Evolutionary conservation across 768 basidiomycete species (phyloP), one percentile per base, ranked within the genome.

Genomic region (Hebeloma cylindrosporum): DNA sequence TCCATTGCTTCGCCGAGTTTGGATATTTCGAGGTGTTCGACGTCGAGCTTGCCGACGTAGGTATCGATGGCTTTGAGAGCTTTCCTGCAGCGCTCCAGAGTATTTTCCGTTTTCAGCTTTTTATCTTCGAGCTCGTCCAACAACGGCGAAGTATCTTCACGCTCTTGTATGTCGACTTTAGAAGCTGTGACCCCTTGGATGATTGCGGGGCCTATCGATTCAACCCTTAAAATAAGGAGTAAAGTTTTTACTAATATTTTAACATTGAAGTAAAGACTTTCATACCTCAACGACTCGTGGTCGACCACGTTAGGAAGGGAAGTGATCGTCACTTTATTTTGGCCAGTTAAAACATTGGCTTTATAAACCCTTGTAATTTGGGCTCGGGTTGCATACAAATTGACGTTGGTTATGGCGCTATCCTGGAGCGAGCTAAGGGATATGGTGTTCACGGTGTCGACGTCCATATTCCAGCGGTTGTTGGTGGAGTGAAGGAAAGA

Each of bases 121-220:
- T 45, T 36, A 2, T 36, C n/a, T 3, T 26, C 20, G 23, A 52
- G 39, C 10, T 35, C 39, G 5, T 48, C 43, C 26, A 48, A 23
- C 10, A 36, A 13, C 18, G 61, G 48, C 5, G 67, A 67, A 0
- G 63, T 57, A 8, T 31, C 51, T 1, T 46, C 45, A 3, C 40
- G 7, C 3, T 9, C 16, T 17, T 47, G 41, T 10, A 25, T 34
- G 9, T 57, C 43, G 25, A 41, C 40, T 0, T 20, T 25, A 6
- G 59, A 66, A 10, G 67, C 48, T 7, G 66, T 61, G 3, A 74
- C 72, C 38, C 72, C 71, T 33, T 73, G 71, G 35, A 74, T 73
- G 0, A 68, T 70, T 4, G 68, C 73, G 18, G 59, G 47, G 10
- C 73, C 71, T 25, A 61, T 53, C 4, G 69, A 71, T 53, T 73